Base-by-base conservation (phyloP, 2,329 filamentous ascomycete genomes). In the Bertia moriformis region DNA sequence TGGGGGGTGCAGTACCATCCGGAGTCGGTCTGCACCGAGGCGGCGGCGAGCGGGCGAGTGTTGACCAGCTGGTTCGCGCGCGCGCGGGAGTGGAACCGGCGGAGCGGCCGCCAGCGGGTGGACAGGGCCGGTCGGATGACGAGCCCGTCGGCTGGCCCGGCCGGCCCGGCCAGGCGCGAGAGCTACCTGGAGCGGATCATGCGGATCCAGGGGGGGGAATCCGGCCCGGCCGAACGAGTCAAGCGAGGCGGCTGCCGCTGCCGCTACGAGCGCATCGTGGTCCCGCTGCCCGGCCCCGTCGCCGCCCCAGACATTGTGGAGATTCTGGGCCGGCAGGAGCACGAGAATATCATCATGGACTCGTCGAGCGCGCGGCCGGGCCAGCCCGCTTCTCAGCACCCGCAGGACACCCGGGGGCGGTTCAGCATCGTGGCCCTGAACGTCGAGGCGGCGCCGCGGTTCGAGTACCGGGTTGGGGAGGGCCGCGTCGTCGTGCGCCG, bases 1-100 rank as follows among this genome's bases (percentile, higher is more conserved):
- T 93, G 83, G 78, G 88, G 83, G 0, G 67, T 94, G 14, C 88
- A 94, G 52, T 94, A 91, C 49, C 87, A 94, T 51, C 87, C 87
- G 0, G 87, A 95, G 56, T 93, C 85, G 0, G 73, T 86, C 13
- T 93, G 86, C 54, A 93, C 87, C 3, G 82, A 84, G 29, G 59
- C 65, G 3, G 69, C 71, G 43, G 78, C 82, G 1, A 71, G 68
- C 15, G 60, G 62, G 13, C n/a, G n/a, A n/a, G 65, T 93, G 18
- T 65, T 93, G 24, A 57, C 57, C 38, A 85, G 83, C 49, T 94
- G 87, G 85, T 91, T 87, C 68, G 52, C 56, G 3, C 65, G 74
- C 50, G 77, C 78, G 1, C 58, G 66, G 40, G 53, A 57, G 32
- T 87, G 81, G 73, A 82, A 78, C 38, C 49, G 58, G 20, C 44